Conservation (phyloP, 1,139 yeast species). For the Saccharomyces hybrid region DNA sequence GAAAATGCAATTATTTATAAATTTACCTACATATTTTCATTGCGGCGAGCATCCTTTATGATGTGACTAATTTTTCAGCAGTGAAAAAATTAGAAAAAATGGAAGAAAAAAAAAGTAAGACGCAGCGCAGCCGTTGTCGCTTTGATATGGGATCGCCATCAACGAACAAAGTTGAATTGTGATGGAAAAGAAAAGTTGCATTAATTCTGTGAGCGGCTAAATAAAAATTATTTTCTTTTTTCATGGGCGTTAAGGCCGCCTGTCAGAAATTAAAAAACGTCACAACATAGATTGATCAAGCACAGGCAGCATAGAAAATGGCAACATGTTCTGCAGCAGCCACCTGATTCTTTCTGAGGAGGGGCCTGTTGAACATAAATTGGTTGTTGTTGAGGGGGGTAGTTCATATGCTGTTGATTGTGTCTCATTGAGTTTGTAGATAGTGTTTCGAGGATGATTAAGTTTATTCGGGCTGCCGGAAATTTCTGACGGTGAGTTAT, state of each 20-base stretch:
- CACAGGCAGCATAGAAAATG: slow-evolving; percentile 9
- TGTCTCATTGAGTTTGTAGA: neutral
- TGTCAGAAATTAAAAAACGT: neutral
- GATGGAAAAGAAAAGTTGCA: neutral
- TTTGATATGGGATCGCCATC: slow-evolving; percentile 9
- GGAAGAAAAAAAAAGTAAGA: slow-evolving; percentile 14
- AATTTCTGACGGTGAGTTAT: neutral
- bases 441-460: neutral
- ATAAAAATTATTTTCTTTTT: no score
- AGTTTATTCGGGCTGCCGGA: neutral
- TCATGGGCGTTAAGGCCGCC: neutral
- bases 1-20: neutral
- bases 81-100: slow-evolving; percentile 5
- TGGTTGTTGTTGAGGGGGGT: slow-evolving; percentile 5
- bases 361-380: slow-evolving; percentile 12
- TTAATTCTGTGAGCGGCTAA: neutral
- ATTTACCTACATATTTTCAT: neutral
- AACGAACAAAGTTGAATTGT: neutral
- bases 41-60: neutral
- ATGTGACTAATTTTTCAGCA: neutral
- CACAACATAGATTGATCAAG: slow-evolving; percentile 2
- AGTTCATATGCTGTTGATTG: neutral
- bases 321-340: slow-evolving; percentile 7
- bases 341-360: slow-evolving; percentile 1
- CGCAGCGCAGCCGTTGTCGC: slow-evolving; percentile 10